Evolutionary conservation across 352 stramenopile genomes (phyloP).

Genomic region (Phytophthora lateralis): DNA sequence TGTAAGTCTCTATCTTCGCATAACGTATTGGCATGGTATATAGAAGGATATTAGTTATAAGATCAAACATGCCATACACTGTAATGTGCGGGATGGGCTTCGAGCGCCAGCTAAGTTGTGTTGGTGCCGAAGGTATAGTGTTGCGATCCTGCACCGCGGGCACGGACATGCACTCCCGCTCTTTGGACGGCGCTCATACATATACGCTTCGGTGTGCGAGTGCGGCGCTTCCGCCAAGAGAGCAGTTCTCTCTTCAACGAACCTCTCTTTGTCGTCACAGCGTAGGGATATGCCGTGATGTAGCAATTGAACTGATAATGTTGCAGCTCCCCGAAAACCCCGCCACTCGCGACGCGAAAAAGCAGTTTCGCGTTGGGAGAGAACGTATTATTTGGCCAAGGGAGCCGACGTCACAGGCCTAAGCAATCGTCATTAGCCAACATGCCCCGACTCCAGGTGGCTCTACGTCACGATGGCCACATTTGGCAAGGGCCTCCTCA

Average conservation of each 20-base stretch:
- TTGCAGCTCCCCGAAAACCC: slow-evolving; percentile 10
- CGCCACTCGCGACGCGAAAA: slow-evolving; percentile 11
- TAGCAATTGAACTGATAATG: slow-evolving; percentile 6
- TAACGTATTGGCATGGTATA: too few species aligned
- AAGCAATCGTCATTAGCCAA: slow-evolving; percentile 8
- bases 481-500: background rate
- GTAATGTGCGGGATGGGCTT: background rate
- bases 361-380: background rate
- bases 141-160: too few species aligned
- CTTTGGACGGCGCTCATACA: slow-evolving; percentile 2
- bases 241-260: background rate
- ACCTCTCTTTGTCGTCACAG: slow-evolving; percentile 8
- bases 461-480: slow-evolving; percentile 13
- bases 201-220: background rate
- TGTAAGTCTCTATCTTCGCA: too few species aligned
- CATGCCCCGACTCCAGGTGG: slow-evolving; percentile 1
- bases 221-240: background rate
- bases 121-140: background rate
- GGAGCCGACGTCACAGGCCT: background rate
- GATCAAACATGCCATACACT: too few species aligned
- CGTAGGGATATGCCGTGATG: background rate
- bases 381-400: background rate
- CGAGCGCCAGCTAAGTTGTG: background rate
- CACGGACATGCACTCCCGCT: slow-evolving; percentile 9
- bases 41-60: too few species aligned